Percentiles rank a stretch among this genome's conserved stretches.
Evolutionary conservation across 768 basidiomycete genomes (phyloP).

Genomic region (Calvatia gigantea): DNA sequence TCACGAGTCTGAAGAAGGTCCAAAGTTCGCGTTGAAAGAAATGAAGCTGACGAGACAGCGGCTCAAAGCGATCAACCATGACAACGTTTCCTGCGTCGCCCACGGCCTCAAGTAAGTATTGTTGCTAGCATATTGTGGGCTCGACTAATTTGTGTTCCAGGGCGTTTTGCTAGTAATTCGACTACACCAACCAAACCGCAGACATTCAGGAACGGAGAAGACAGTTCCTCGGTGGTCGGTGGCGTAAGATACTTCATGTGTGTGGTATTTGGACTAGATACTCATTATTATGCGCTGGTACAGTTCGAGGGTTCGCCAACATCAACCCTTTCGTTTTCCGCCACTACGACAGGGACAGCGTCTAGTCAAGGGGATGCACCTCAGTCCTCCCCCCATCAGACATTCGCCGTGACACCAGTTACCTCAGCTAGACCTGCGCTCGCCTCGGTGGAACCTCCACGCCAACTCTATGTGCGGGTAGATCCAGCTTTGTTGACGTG

Average conservation of each 20-base stretch:
- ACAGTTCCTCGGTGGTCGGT: neutral
- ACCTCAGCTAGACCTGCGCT: neutral
- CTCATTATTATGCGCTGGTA: neutral
- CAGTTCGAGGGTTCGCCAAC: constrained; percentile 24
- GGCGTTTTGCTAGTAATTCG: neutral
- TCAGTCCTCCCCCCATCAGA: constrained; percentile 19
- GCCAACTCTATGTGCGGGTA: constrained; percentile 49
- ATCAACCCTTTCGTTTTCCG: constrained; percentile 32
- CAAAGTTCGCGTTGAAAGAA: neutral
- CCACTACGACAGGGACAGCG: constrained; percentile 17
- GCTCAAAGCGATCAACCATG: neutral
- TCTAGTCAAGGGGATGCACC: constrained; percentile 27
- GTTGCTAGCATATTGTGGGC: neutral
- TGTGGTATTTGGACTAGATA: neutral
- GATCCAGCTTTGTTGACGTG: constrained; percentile 68
- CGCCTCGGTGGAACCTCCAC: constrained; percentile 9
- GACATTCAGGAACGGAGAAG: neutral
- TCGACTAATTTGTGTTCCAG: neutral
- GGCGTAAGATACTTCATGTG: neutral
- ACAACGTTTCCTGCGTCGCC: neutral
- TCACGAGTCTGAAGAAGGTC: neutral
- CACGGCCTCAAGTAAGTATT: neutral
- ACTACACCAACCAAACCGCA: neutral
- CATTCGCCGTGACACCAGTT: constrained; percentile 3
- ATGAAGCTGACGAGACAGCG: neutral